Conservation (phyloP, 129 eudicot genomes). For the Lactuca sativa region DNA sequence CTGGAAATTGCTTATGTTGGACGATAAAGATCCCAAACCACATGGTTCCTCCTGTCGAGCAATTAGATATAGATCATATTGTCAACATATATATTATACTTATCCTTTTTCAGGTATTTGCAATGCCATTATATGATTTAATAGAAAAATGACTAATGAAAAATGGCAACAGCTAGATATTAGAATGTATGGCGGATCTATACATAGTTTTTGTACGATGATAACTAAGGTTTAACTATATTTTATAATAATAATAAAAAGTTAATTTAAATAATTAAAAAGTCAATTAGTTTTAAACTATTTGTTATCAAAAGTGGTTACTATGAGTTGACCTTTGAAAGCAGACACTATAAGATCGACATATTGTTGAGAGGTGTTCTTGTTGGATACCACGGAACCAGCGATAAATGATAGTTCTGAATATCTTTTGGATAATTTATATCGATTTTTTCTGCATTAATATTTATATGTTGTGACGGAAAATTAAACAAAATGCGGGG, state of each 20-base stretch:
- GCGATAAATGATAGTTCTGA: slow-evolving; percentile 48
- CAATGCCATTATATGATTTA: no score
- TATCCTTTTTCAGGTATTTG: no score
- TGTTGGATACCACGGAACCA: slow-evolving; percentile 24
- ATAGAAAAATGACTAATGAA: no score
- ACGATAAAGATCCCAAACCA: slow-evolving; percentile 83
- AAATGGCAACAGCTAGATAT: no score
- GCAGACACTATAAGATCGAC: slow-evolving; percentile 54
- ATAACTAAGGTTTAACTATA: no score
- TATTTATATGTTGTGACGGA: neutral
- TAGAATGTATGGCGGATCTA: no score
- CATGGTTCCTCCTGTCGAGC: slow-evolving; percentile 51
- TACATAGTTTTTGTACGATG: no score
- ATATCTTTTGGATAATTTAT: slow-evolving; percentile 47
- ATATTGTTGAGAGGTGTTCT: slow-evolving; percentile 46
- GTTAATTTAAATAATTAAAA: neutral
- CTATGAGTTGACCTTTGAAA: slow-evolving; percentile 51
- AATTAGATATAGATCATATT: slow-evolving; percentile 4
- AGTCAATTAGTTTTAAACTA: neutral
- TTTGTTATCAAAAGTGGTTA: slow-evolving; percentile 11
- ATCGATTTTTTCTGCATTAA: slow-evolving; percentile 39
- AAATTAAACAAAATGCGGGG: slow-evolving; percentile 38
- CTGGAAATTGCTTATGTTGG: slow-evolving; percentile 63
- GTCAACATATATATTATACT: slow-evolving; percentile 20
- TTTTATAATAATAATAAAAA: no score